These are phyloP conservation scores for Liquidambar formosana DNA, from an alignment of 164 flowering plant species.

Conservation along the genomic window DNA sequence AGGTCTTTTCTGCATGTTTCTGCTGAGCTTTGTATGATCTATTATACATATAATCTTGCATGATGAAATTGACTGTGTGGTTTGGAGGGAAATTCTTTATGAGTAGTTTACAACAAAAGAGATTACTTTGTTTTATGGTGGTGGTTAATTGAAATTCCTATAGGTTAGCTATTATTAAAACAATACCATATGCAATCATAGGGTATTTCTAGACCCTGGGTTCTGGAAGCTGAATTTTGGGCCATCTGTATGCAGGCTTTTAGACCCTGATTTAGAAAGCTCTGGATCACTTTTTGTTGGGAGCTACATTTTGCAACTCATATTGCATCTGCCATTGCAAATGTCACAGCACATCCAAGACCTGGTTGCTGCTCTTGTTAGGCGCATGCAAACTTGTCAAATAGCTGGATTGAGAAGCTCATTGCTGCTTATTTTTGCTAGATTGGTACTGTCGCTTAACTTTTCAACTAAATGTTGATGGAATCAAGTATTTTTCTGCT, in stretches of 20 bases:
- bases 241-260: constrained; percentile 61
- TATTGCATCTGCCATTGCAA: constrained; percentile 80
- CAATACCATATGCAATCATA: no score
- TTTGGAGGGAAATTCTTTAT: no score
- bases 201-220: neutral
- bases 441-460: constrained; percentile 57
- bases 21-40: no score
- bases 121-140: no score
- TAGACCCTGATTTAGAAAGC: constrained; percentile 84
- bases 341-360: constrained; percentile 74
- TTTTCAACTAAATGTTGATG: neutral
- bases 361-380: constrained; percentile 80
- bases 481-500: neutral
- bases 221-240: constrained; percentile 2
- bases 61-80: no score
- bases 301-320: constrained; percentile 84
- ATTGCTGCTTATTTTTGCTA: constrained; percentile 80
- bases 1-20: no score
- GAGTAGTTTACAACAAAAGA: no score
- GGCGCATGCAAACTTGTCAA: constrained; percentile 87
- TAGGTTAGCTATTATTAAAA: no score
- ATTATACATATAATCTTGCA: no score
- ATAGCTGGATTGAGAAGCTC: constrained; percentile 79
- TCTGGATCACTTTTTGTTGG: constrained; percentile 97
- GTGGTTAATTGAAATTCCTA: no score